Evolutionary conservation across 1,139 yeast species (phyloP).

Genomic region (Blastobotrys malaysiensis): DNA sequence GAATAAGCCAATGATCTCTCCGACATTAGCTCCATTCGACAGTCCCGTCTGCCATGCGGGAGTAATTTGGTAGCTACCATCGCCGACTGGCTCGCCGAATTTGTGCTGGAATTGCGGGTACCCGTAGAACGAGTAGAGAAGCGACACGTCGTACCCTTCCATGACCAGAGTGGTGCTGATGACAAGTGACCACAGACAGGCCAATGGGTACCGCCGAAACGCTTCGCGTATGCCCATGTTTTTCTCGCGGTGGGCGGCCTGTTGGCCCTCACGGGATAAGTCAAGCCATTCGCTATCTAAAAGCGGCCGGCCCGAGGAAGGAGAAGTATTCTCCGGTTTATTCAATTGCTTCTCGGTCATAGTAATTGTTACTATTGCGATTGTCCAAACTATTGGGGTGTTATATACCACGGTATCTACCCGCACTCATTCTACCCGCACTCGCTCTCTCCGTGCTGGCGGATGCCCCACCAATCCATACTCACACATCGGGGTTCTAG

Average conservation of each 20-base stretch:
- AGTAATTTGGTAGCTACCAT: slow-evolving; percentile 30
- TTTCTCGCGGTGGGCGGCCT: slow-evolving; percentile 31
- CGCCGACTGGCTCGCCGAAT: neutral
- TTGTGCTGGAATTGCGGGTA: neutral
- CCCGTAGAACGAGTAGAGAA: neutral
- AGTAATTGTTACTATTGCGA: no score
- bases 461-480: no score
- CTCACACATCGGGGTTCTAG: no score
- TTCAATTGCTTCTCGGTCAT: neutral
- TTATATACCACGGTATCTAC: no score
- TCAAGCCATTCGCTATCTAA: neutral
- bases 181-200: slow-evolving; percentile 41
- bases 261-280: neutral
- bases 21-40: slow-evolving; percentile 36
- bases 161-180: slow-evolving; percentile 39
- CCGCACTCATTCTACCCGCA: no score
- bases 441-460: no score
- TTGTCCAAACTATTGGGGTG: no score
- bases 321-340: neutral
- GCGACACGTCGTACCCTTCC: slow-evolving; percentile 26
- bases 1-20: slow-evolving; percentile 39
- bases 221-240: slow-evolving; percentile 42
- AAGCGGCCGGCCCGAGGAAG: neutral
- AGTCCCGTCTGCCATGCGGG: slow-evolving; percentile 45
- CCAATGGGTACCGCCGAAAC: slow-evolving; percentile 35